These are phyloP conservation scores for Tilletia walkeri DNA, from an alignment of 1,284 basidiomycete species.

Conservation along the genomic window DNA sequence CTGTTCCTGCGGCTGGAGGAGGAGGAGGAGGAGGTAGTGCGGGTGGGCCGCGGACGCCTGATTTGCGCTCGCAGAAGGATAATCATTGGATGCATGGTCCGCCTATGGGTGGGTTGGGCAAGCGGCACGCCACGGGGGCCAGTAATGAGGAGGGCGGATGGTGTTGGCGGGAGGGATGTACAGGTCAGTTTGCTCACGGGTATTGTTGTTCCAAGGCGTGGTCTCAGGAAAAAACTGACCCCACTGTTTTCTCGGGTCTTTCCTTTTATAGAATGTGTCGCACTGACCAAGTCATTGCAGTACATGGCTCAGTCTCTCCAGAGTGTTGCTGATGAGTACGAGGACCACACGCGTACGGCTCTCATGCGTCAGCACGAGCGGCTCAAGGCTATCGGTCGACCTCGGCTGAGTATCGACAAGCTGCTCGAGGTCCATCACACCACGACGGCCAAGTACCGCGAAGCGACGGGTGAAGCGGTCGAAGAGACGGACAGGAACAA, in stretches of 20 bases:
- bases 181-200: constrained; percentile 58
- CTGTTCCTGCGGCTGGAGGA: neutral
- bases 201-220: neutral
- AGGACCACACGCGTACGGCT: constrained; percentile 70
- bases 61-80: constrained; percentile 5
- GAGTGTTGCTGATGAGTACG: constrained; percentile 72
- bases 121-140: constrained; percentile 58
- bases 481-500: constrained; percentile 13
- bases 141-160: constrained; percentile 74
- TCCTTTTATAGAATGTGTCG: constrained; percentile 65
- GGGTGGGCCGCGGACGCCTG: too few species aligned
- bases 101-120: constrained; percentile 57
- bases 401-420: constrained; percentile 58
- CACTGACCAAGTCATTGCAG: constrained; percentile 74
- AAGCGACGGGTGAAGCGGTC: constrained; percentile 49
- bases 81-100: constrained; percentile 55
- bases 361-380: constrained; percentile 73
- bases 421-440: constrained; percentile 67
- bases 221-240: neutral
- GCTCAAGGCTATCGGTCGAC: constrained; percentile 72
- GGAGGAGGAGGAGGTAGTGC: too few species aligned
- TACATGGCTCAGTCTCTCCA: constrained; percentile 72
- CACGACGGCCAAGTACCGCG: constrained; percentile 57
- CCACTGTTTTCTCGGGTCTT: neutral
- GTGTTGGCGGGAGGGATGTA: constrained; percentile 77